phyloP scores from a whole-genome alignment of 805 yeast genomes.

The Candida golubevii region DNA sequence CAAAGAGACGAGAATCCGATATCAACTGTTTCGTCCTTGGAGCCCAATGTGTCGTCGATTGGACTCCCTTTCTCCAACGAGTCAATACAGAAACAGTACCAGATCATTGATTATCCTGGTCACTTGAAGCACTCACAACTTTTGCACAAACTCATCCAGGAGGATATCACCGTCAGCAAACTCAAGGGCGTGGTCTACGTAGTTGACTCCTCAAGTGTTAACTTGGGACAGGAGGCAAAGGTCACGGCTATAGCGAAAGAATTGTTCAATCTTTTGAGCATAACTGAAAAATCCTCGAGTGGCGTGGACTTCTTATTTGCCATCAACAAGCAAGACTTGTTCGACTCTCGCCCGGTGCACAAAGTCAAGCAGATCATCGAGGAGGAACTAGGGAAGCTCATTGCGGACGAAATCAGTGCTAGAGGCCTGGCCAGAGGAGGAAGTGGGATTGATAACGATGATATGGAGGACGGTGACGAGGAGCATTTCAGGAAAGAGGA shows the following conservation, averaged over 20 bases:
- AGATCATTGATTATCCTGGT: constrained; percentile 84
- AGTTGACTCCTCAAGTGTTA: constrained; percentile 66
- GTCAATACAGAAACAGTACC: constrained; percentile 36
- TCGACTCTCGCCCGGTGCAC: constrained; percentile 69
- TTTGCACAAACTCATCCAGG: constrained; percentile 46
- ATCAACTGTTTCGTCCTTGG: constrained; percentile 36
- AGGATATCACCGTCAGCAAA: constrained; percentile 32
- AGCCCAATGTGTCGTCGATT: constrained; percentile 28
- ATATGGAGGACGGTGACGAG: constrained; percentile 22
- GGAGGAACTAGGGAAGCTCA: constrained; percentile 54
- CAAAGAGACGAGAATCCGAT: constrained; percentile 12
- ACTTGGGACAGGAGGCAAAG: constrained; percentile 36
- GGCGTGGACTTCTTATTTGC: constrained; percentile 76
- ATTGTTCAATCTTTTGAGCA: constrained; percentile 53
- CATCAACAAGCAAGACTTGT: constrained; percentile 81
- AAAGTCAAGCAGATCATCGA: constrained; percentile 61
- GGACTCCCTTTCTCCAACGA: constrained; percentile 33
- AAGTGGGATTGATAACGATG: constrained; percentile 37
- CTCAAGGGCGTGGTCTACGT: constrained; percentile 69
- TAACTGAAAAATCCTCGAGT: constrained; percentile 59
- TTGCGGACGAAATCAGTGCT: constrained; percentile 39
- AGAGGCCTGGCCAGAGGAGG: constrained; percentile 25
- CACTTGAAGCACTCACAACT: constrained; percentile 66
- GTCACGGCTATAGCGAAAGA: constrained; percentile 49
- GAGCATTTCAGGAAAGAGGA: constrained; percentile 25